Evolutionary conservation across 2,329 filamentous ascomycete species (phyloP), one percentile per base, ranked within the genome.

Genomic region (Mycocentrospora acerina): DNA sequence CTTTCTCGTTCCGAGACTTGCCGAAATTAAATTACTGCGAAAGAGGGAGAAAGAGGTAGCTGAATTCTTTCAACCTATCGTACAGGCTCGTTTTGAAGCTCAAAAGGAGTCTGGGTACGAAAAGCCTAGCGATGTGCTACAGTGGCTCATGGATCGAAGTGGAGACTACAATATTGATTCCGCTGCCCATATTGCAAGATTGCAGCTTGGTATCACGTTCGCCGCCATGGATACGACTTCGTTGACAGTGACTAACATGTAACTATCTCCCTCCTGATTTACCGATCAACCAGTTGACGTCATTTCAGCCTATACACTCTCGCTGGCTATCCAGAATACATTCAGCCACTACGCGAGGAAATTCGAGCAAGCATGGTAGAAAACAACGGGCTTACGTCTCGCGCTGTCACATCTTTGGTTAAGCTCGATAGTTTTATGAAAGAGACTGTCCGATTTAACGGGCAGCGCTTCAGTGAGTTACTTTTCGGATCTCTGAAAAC

Each of bases 331-430:
- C 60, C 67, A 1, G 64, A 66, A 35, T 70, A 70, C 33, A 63
- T 68, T 56, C 59, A 68, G 35, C 71, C 68, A 30, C n/a, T 71
- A 37, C 6, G 63, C 52, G 16, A 74, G 14, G 38, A 76, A 70
- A 5, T 65, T 32, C 32, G 64, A 48, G 12, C 71, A 42, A 37
- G 70, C 70, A 3, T 50, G 40, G 3, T 57, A 55, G 16, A 75
- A 0, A 49, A 55, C 29, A 47, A 28, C 24, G 56, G 53, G 10
- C 45, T 59, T 22, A 59, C 53, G 2, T 45, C 44, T 12, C 30
- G 39, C 2, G 53, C 57, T 1, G 37, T 62, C 7, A 52, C 54
- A 26, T 37, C 54, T 12, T 51, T 60, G 51, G 39, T 42, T 12
- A 60, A 60, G 33, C 34, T 62, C 2, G 59, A 62, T 32, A 47